Evolutionary conservation across 2,329 filamentous ascomycete genomes (phyloP).

Genomic region (Kalmusia sp.): DNA sequence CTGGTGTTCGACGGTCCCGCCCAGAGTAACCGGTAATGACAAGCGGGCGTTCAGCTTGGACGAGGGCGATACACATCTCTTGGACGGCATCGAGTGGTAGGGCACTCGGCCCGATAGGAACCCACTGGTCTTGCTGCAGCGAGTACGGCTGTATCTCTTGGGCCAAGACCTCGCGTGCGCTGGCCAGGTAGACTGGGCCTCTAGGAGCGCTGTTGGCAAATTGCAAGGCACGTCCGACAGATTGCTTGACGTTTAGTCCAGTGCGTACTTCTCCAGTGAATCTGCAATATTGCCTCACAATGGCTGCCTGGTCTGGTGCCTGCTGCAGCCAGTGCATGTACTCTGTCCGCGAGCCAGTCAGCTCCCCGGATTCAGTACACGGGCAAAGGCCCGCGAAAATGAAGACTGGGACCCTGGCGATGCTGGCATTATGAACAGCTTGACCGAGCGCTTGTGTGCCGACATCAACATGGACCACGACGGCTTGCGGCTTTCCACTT

Average conservation of each 20-base stretch:
- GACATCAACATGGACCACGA: constrained; percentile 75
- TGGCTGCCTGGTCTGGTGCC: constrained; percentile 52
- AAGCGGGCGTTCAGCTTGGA: constrained; percentile 21
- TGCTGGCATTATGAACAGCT: constrained; percentile 66
- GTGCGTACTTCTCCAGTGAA: constrained; percentile 38
- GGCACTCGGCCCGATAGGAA: constrained; percentile 21
- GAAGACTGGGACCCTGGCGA: constrained; percentile 36
- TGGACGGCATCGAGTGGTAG: constrained; percentile 19
- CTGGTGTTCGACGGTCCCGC: constrained; percentile 13
- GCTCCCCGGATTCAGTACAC: constrained; percentile 53
- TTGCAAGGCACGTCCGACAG: constrained; percentile 32
- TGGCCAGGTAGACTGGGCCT: constrained; percentile 28
- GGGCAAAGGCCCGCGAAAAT: constrained; percentile 56
- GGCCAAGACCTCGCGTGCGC: constrained; percentile 24
- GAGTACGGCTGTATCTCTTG: constrained; percentile 19
- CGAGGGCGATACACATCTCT: constrained; percentile 15
- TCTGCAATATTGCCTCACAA: constrained; percentile 40
- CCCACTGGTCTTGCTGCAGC: constrained; percentile 26
- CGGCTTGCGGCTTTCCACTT: constrained; percentile 73
- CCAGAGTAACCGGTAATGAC: constrained; percentile 30
- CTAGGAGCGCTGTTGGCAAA: constrained; percentile 33
- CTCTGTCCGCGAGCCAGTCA: constrained; percentile 44
- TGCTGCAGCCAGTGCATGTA: constrained; percentile 55
- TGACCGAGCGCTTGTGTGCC: constrained; percentile 76
- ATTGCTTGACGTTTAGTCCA: constrained; percentile 34